Conservation (phyloP, 352 stramenopile species). For the Globisporangium parvum region DNA sequence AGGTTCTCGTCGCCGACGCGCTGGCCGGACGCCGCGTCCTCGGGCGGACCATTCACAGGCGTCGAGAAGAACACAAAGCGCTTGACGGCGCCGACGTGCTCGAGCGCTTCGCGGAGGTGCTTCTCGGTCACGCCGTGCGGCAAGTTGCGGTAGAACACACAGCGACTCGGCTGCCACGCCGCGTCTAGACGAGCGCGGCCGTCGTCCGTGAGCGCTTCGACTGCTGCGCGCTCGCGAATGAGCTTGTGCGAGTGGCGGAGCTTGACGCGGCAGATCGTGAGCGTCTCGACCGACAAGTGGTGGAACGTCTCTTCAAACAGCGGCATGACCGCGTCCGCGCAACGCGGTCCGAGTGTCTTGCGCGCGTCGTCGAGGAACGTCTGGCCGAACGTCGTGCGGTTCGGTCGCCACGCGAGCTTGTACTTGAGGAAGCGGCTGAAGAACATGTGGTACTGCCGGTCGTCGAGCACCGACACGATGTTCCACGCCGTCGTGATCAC, state of each 20-base stretch:
- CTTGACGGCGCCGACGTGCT: slow-evolving; percentile 61
- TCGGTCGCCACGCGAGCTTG: slow-evolving; percentile 81
- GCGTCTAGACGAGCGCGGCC: slow-evolving; percentile 31
- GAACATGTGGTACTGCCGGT: slow-evolving; percentile 85
- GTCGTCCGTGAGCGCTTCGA: slow-evolving; percentile 37
- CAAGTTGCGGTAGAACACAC: slow-evolving; percentile 80
- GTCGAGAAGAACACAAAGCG: slow-evolving; percentile 66
- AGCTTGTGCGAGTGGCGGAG: slow-evolving; percentile 64
- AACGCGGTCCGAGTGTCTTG: slow-evolving; percentile 49
- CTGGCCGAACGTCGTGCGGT: slow-evolving; percentile 65
- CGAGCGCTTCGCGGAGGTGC: slow-evolving; percentile 57
- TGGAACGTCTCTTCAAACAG: slow-evolving; percentile 72
- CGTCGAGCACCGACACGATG: slow-evolving; percentile 76
- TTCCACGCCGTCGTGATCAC: slow-evolving; percentile 83
- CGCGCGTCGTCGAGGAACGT: slow-evolving; percentile 77
- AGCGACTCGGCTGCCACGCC: slow-evolving; percentile 44
- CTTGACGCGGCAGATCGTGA: slow-evolving; percentile 83
- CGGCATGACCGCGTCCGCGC: slow-evolving; percentile 65
- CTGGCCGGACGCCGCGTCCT: slow-evolving; percentile 21
- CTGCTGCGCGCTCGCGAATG: slow-evolving; percentile 38
- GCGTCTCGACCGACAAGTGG: slow-evolving; percentile 77
- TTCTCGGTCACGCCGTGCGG: slow-evolving; percentile 57
- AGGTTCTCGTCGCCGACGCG: slow-evolving; percentile 20
- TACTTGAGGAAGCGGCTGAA: slow-evolving; percentile 85
- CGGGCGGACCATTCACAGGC: slow-evolving; percentile 48